Evolutionary conservation across 2,329 filamentous ascomycete species (phyloP).

Genomic region (Hymenoscyphus albidus): DNA sequence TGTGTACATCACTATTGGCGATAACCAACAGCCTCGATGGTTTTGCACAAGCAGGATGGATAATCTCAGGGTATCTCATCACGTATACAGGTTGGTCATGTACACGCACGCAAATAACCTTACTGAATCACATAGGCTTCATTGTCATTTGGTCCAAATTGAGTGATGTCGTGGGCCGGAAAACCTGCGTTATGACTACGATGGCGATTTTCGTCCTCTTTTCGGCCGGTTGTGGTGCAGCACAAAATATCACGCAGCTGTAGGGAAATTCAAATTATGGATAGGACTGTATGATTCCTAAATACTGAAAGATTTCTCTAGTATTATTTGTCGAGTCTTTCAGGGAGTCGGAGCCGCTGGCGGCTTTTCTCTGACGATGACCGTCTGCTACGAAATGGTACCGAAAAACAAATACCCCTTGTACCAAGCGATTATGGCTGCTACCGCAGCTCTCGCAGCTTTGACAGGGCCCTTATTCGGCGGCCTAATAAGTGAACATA

Average conservation of each 20-base stretch:
- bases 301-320: neutral
- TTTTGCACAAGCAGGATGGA: no score
- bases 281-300: no score
- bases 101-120: no score
- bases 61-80: no score
- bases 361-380: neutral
- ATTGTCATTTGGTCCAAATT: conserved; percentile 11
- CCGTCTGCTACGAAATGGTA: neutral
- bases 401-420: neutral
- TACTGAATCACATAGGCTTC: no score
- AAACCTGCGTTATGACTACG: conserved; percentile 1
- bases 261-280: conserved; percentile 6
- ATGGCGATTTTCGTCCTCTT: conserved; percentile 4
- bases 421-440: neutral
- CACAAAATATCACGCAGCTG: conserved; percentile 16
- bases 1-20: no score
- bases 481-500: neutral
- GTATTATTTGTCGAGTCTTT: neutral
- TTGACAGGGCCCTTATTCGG: conserved; percentile 6
- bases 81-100: no score
- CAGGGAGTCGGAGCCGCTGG: neutral
- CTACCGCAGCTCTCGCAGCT: neutral
- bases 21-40: no score
- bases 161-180: conserved; percentile 8
- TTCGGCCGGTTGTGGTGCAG: conserved; percentile 11